A percentile compares a stretch with the other conserved stretches of the same genome.
These are phyloP conservation scores for Hypomontagnella monticulosa DNA, from an alignment of 495 filamentous ascomycete species.

Conservation along the genomic window DNA sequence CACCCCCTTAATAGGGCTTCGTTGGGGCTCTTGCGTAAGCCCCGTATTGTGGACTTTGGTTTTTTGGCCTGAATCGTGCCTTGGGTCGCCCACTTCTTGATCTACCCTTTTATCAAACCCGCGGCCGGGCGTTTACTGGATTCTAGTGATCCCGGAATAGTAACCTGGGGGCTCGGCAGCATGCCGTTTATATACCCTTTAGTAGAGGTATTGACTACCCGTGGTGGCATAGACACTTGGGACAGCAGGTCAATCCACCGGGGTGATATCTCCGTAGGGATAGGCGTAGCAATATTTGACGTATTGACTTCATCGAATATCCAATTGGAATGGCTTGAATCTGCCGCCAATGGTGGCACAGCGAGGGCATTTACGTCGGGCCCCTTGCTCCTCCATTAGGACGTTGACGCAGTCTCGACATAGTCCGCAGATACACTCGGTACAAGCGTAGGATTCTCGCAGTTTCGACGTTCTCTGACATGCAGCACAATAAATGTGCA, in stretches of 20 bases:
- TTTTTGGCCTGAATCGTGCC: not conserved
- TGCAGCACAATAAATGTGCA: conserved; percentile 88
- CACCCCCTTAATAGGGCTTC: conserved; percentile 11
- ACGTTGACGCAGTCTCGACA: conserved; percentile 86
- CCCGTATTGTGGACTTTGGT: not conserved
- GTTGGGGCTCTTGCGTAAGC: conserved; percentile 2
- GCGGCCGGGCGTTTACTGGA: conserved; percentile 8
- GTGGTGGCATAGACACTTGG: conserved; percentile 2
- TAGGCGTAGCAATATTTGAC: conserved; percentile 1
- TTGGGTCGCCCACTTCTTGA: conserved; percentile 14
- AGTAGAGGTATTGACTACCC: not conserved
- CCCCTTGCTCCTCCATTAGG: conserved; percentile 71
- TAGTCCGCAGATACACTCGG: conserved; percentile 91
- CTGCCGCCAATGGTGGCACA: conserved; percentile 73
- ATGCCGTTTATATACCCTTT: conserved; percentile 2
- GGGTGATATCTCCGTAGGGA: not conserved
- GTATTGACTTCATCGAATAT: conserved; percentile 61
- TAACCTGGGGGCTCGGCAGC: conserved; percentile 1
- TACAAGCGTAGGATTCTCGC: conserved; percentile 87
- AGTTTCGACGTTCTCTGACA: conserved; percentile 78
- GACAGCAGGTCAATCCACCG: not conserved
- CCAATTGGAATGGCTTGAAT: conserved; percentile 74
- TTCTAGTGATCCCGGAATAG: conserved; percentile 1
- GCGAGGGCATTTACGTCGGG: conserved; percentile 69
- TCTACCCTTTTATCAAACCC: conserved; percentile 9